Conservation (phyloP, 2,329 filamentous ascomycete genomes). For the Cercospora sp. region DNA sequence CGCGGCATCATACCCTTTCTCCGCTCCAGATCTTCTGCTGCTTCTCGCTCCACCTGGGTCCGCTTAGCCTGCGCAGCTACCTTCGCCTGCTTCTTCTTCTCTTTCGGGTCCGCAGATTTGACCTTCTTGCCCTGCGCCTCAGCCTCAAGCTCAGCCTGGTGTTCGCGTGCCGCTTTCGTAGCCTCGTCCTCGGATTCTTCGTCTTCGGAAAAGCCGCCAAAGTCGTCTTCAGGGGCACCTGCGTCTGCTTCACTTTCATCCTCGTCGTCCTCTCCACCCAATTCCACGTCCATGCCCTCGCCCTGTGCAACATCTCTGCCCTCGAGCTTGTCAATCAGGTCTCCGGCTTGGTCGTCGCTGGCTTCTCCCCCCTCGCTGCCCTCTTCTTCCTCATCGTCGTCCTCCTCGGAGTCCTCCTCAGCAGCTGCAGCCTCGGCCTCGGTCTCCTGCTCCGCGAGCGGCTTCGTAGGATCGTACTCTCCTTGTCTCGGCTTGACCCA, state of each 20-base stretch:
- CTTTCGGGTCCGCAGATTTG: slow-evolving; percentile 52
- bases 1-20: slow-evolving; percentile 98
- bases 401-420: slow-evolving; percentile 46
- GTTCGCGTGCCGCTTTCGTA: slow-evolving; percentile 62
- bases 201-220: slow-evolving; percentile 50
- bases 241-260: slow-evolving; percentile 49
- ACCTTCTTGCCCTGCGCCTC: slow-evolving; percentile 72
- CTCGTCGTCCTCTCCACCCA: slow-evolving; percentile 45
- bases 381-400: slow-evolving; percentile 50
- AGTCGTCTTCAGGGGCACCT: slow-evolving; percentile 50
- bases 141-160: slow-evolving; percentile 89
- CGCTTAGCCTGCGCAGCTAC: slow-evolving; percentile 68
- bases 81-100: slow-evolving; percentile 61
- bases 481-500: slow-evolving; percentile 88
- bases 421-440: slow-evolving; percentile 74
- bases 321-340: slow-evolving; percentile 31
- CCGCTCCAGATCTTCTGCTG: slow-evolving; percentile 85
- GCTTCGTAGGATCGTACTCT: slow-evolving; percentile 85
- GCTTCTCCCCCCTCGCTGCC: slow-evolving; percentile 44
- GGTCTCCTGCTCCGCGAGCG: slow-evolving; percentile 82
- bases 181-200: slow-evolving; percentile 58
- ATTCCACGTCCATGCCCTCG: slow-evolving; percentile 50
- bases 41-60: slow-evolving; percentile 61
- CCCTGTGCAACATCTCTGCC: slow-evolving; percentile 33
- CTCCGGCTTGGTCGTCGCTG: slow-evolving; percentile 45